Conservation (phyloP, 306 rosid species). For the Quercus engelmannii region DNA sequence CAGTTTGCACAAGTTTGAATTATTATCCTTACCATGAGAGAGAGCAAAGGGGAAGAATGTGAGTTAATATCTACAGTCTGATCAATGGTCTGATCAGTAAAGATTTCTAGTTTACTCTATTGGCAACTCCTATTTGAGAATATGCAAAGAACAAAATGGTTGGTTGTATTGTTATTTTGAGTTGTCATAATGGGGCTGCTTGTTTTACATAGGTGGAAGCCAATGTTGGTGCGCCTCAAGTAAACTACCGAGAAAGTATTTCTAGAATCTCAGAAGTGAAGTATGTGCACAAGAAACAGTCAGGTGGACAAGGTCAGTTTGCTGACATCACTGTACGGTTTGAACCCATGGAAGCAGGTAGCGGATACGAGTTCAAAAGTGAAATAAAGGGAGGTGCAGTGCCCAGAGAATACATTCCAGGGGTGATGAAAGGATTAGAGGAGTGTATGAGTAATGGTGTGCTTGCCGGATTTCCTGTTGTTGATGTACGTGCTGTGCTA, state of each 20-base stretch:
- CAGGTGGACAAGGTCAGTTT: conserved; percentile 98
- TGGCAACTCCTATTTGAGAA: not conserved
- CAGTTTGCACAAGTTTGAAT: not conserved
- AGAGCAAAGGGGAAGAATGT: not conserved
- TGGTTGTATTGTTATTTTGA: not conserved
- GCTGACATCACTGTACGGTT: conserved; percentile 89
- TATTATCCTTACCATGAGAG: not conserved
- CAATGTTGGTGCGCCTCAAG: conserved; percentile 98
- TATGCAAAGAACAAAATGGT: not conserved
- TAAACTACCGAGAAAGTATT: conserved; percentile 95
- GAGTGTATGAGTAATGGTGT: conserved; percentile 95
- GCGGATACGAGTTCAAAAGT: conserved; percentile 94
- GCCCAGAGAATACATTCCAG: conserved; percentile 90
- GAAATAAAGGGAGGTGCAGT: conserved; percentile 98
- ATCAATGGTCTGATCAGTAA: too few species aligned
- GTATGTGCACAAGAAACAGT: conserved; percentile 96
- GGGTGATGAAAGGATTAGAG: conserved; percentile 97
- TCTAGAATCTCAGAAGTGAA: conserved; percentile 62
- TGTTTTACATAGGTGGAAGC: conserved; percentile 75
- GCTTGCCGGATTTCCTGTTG: conserved; percentile 95
- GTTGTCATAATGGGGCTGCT: conserved; percentile 4
- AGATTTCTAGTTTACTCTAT: too few species aligned
- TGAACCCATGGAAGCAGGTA: conserved; percentile 87
- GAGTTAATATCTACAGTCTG: not conserved
- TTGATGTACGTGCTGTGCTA: conserved; percentile 80